Conservation (phyloP, 2,329 filamentous ascomycete species). For the Magnaporthales sp. region DNA sequence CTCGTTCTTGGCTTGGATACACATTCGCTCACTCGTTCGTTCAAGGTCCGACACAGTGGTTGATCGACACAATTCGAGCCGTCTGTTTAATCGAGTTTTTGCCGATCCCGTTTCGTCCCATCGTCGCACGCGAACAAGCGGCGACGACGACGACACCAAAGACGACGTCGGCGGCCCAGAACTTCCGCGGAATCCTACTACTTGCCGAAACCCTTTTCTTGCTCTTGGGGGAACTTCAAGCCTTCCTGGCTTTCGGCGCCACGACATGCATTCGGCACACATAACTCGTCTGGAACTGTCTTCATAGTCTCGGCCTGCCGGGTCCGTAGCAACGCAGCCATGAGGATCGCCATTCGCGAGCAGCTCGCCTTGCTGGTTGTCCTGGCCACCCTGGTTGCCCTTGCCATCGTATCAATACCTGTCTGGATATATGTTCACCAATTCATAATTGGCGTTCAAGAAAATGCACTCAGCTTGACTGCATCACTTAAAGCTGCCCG, state of each 20-base stretch:
- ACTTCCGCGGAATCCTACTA: not conserved
- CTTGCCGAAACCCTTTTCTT: not conserved
- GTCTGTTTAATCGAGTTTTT: not conserved
- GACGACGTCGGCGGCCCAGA: not conserved
- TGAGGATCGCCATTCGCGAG: conserved; percentile 82
- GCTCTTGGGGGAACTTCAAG: not conserved
- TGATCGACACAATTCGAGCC: not conserved
- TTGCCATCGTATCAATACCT: conserved; percentile 73
- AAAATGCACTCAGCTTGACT: conserved; percentile 61
- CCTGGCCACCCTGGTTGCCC: conserved; percentile 61
- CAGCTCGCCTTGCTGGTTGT: conserved; percentile 78
- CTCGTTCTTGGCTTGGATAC: not conserved
- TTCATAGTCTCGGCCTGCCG: conserved; percentile 18
- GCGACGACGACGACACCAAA: not conserved
- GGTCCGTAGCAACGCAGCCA: conserved; percentile 27
- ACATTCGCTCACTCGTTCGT: not conserved
- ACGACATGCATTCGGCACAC: conserved; percentile 20
- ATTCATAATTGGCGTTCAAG: conserved; percentile 42
- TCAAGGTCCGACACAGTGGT: not conserved
- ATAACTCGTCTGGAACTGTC: conserved; percentile 11
- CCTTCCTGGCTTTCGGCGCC: conserved; percentile 1
- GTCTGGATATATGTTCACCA: conserved; percentile 53
- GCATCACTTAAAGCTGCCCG: conserved; percentile 82
- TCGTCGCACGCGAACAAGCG: not conserved
- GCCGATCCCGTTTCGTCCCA: not conserved